These are phyloP conservation scores for Emergomyces pasteurianus DNA, from an alignment of 2,329 filamentous ascomycete species.

Conservation along the genomic window DNA sequence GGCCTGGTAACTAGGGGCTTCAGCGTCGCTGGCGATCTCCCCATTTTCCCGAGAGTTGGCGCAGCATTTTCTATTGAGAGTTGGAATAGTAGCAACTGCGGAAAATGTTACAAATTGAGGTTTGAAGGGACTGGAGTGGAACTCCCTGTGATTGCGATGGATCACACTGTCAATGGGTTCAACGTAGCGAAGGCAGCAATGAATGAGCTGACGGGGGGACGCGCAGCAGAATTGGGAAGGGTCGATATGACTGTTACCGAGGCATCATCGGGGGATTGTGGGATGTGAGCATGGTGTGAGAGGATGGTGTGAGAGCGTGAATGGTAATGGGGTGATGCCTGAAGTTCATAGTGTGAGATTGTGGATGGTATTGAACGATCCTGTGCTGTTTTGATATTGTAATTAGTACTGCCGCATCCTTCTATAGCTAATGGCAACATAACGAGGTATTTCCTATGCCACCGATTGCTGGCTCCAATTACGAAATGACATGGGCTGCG, in stretches of 20 bases:
- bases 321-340: background rate
- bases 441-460: constrained; percentile 31
- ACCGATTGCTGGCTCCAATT: constrained; percentile 15
- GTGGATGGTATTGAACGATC: background rate
- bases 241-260: constrained; percentile 6
- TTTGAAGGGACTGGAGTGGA: constrained; percentile 33
- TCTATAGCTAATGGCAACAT: constrained; percentile 26
- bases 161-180: constrained; percentile 33
- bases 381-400: background rate
- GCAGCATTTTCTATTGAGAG: constrained; percentile 36
- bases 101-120: constrained; percentile 40
- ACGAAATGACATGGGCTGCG: constrained; percentile 7
- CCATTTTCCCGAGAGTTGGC: constrained; percentile 39
- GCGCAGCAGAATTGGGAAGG: constrained; percentile 32
- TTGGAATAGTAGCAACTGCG: constrained; percentile 39
- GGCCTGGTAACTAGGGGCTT: constrained; percentile 24
- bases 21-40: constrained; percentile 32
- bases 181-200: constrained; percentile 39
- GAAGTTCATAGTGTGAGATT: background rate
- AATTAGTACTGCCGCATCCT: background rate
- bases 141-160: constrained; percentile 40
- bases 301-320: background rate
- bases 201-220: constrained; percentile 37
- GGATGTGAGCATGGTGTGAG: background rate
- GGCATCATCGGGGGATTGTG: background rate